Conservation (phyloP, 2,329 filamentous ascomycete genomes). For the Botrytis squamosa region DNA sequence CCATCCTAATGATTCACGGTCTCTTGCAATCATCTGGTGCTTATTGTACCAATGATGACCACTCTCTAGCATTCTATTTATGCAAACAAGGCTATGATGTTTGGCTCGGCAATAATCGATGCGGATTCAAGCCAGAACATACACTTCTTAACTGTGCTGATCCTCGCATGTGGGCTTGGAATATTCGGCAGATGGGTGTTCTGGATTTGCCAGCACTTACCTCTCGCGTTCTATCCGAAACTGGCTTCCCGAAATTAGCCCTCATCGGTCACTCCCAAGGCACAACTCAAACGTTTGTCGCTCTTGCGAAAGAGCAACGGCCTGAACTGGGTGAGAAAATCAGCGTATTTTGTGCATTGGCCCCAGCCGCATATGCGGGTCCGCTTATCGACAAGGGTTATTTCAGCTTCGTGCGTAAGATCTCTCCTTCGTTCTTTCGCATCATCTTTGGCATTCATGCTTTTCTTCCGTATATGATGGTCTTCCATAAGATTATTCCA, state of each 20-base stretch:
- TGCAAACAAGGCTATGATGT: conserved; percentile 92
- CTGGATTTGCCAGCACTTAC: conserved; percentile 82
- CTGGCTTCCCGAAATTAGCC: conserved; percentile 77
- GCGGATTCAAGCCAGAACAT: conserved; percentile 79
- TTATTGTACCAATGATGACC: conserved; percentile 87
- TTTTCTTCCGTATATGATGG: conserved; percentile 93
- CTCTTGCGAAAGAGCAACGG: conserved; percentile 83
- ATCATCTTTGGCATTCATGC: conserved; percentile 87
- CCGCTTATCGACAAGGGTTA: conserved; percentile 83
- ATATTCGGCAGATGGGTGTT: conserved; percentile 89
- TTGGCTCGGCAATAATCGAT: conserved; percentile 93
- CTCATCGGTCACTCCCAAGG: conserved; percentile 88
- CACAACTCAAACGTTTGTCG: conserved; percentile 83
- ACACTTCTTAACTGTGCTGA: conserved; percentile 67
- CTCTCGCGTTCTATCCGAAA: conserved; percentile 76
- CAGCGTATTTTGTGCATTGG: conserved; percentile 86
- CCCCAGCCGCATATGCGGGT: conserved; percentile 87
- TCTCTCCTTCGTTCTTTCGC: conserved; percentile 74
- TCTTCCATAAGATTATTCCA: conserved; percentile 67
- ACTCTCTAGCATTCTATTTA: conserved; percentile 86
- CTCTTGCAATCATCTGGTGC: conserved; percentile 84
- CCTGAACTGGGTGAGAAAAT: conserved; percentile 80
- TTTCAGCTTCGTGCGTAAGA: conserved; percentile 85
- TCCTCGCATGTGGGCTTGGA: conserved; percentile 96
- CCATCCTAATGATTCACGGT: conserved; percentile 83